Base-by-base conservation (phyloP, 306 rosid species). In the Acacia confusa region DNA sequence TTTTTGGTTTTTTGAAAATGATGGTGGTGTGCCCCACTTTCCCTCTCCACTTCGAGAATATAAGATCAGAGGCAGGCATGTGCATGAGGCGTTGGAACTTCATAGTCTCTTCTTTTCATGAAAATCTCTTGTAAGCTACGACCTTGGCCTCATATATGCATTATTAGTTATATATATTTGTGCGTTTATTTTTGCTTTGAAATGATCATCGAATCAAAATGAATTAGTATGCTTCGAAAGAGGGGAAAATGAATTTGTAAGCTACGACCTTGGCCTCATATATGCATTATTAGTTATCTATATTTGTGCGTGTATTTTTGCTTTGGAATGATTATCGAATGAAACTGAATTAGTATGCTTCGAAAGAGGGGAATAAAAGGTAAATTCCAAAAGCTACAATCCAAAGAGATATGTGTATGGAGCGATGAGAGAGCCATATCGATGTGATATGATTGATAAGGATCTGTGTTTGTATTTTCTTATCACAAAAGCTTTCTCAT, bases 61-160 rank as follows among this genome's bases (percentile, higher is more conserved):
- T 70, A 86, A 89, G 89, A 69, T 41, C 32, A 70, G 57, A 90
- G 92, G 92, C 86, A 82, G 73, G 86, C 90, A 87, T 89, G 98
- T 94, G 98, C 94, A 84, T 64, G 82, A 89, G 82, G 76, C 89
- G 85, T 85, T 85, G 81, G 81, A 89, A 88, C 85, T 86, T 87
- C 89, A 86, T 82, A 79, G 84, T 79, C 92, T 87, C 97, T 89
- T 74, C 94, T 91, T 94, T 94, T 92, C 87, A 94, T 88, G 90
- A 84, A 94, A 91, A 84, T 78, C 66, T 88, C 88, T 79, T 87
- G 65, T 11, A 22, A 94, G 87, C 81, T 84, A 81, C 82, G 66
- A 84, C 67, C 79, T 89, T 94, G 87, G 89, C 90, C 82, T 88
- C 78, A 38, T 41, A 60, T 28, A 25, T 55, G 8, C 40, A 36